phyloP scores from a whole-genome alignment of 2,329 filamentous ascomycete species.

The Fusarium albidum region DNA sequence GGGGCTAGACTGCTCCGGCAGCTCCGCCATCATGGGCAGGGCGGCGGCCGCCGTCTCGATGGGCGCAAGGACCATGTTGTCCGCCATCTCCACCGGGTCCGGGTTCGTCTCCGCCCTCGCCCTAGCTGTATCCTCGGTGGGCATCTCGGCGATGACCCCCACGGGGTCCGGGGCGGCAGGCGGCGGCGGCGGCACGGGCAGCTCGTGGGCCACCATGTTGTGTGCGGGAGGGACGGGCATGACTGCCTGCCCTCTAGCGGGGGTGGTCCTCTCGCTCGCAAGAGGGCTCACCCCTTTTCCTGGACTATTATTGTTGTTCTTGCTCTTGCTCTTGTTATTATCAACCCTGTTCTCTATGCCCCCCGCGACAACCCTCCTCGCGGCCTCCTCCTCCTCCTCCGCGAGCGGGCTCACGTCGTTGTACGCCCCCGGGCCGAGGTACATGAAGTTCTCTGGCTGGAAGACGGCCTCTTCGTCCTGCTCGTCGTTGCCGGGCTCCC shows the following conservation, averaged over 20 bases:
- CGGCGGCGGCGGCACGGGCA: constrained; percentile 38
- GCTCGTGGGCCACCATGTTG: constrained; percentile 45
- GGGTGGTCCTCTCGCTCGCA: constrained; percentile 42
- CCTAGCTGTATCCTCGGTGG: constrained; percentile 51
- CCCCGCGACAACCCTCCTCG: constrained; percentile 39
- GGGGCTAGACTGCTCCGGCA: constrained; percentile 47
- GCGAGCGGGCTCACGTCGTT: constrained; percentile 55
- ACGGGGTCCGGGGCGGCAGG: constrained; percentile 48
- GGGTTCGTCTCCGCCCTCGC: constrained; percentile 54
- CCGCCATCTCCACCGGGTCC: constrained; percentile 55
- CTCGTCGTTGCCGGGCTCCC: constrained; percentile 44
- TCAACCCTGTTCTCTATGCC: constrained; percentile 31
- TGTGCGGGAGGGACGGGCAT: no score
- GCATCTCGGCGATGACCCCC: constrained; percentile 57
- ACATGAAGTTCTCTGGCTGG: constrained; percentile 62
- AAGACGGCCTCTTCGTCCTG: constrained; percentile 50
- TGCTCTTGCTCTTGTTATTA: no score
- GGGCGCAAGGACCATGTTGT: constrained; percentile 47
- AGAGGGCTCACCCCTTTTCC: constrained; percentile 42
- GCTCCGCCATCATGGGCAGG: constrained; percentile 46
- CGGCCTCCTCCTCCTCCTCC: constrained; percentile 50
- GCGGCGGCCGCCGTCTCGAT: constrained; percentile 46
- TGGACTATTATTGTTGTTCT: background rate
- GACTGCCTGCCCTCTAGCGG: constrained; percentile 35
- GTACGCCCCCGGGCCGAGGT: constrained; percentile 56